Percentiles rank a stretch among this genome's conserved stretches.
phyloP scores from a whole-genome alignment of 352 stramenopile genomes.

The Pythium periplocum region DNA sequence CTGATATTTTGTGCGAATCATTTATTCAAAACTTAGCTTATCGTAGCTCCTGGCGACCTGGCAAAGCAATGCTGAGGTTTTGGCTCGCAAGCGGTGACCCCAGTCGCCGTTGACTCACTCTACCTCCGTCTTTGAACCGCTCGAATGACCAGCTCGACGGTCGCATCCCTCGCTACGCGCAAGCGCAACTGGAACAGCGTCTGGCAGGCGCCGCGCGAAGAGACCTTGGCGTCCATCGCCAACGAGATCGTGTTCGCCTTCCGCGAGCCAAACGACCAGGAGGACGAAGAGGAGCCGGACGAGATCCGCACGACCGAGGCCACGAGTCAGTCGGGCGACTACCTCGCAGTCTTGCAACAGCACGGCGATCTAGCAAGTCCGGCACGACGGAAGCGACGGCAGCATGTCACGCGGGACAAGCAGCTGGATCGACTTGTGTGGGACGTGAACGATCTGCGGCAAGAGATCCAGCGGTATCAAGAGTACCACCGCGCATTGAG shows the following conservation, averaged over 20 bases:
- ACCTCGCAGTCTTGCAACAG: background rate
- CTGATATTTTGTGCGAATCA: too few relatives aligned
- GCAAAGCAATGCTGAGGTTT: constrained; percentile 1
- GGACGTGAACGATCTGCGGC: constrained; percentile 7
- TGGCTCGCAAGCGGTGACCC: background rate
- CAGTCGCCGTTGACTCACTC: background rate
- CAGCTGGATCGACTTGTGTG: constrained; percentile 2
- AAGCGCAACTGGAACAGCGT: constrained; percentile 2
- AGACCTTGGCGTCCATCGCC: background rate
- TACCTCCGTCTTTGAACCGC: background rate
- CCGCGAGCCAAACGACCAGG: background rate
- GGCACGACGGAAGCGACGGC: background rate
- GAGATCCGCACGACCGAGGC: background rate
- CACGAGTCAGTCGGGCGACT: constrained; percentile 4
- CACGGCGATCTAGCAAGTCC: background rate
- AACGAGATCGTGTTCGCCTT: constrained; percentile 14
- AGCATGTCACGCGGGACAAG: background rate
- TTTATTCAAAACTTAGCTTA: too few relatives aligned
- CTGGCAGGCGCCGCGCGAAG: background rate
- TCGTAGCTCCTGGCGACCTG: background rate
- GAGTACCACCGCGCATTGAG: constrained; percentile 2
- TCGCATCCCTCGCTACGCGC: background rate
- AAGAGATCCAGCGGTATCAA: constrained; percentile 1
- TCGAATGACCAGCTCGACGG: background rate
- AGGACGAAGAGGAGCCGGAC: background rate